A percentile compares a stretch with the other conserved stretches of the same genome.
Evolutionary conservation across 306 rosid species (phyloP).

Genomic region (Cyclanthera cordifolia): DNA sequence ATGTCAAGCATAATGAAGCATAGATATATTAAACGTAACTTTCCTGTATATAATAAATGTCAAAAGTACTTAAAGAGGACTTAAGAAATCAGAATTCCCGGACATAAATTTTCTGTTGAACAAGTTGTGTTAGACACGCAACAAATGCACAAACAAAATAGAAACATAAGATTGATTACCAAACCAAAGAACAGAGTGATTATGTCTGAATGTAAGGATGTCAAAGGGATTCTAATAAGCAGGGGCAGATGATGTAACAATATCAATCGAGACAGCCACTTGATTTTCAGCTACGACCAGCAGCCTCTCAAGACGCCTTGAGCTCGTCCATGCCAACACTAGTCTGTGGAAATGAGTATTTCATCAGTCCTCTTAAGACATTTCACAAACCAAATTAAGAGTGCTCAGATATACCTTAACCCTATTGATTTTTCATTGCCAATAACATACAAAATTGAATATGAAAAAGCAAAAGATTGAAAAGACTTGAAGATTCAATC

Average conservation of each 20-base stretch:
- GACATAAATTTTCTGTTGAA: not conserved
- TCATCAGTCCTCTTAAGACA: not conserved
- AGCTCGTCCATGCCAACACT: constrained; percentile 79
- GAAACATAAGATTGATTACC: not conserved
- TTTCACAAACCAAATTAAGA: not conserved
- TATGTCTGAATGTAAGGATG: not conserved
- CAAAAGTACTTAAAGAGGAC: not conserved
- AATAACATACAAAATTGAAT: not conserved
- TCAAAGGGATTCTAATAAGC: not conserved
- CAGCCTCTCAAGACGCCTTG: constrained; percentile 35
- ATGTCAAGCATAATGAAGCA: too few relatives aligned
- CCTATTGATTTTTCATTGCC: not conserved
- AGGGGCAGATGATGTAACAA: not conserved
- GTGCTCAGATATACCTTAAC: not conserved
- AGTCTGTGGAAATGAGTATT: constrained; percentile 37
- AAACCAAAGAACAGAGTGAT: not conserved
- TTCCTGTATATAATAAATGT: not conserved
- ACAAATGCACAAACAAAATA: not conserved
- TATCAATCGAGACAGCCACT: not conserved
- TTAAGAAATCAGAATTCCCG: not conserved
- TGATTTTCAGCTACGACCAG: not conserved
- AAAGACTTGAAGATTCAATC: not conserved
- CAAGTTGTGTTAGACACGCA: not conserved
- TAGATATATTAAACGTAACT: not conserved
- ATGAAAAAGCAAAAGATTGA: not conserved